phyloP scores from a whole-genome alignment of 163 green algal genomes.

The Prototheca wickerhamii region DNA sequence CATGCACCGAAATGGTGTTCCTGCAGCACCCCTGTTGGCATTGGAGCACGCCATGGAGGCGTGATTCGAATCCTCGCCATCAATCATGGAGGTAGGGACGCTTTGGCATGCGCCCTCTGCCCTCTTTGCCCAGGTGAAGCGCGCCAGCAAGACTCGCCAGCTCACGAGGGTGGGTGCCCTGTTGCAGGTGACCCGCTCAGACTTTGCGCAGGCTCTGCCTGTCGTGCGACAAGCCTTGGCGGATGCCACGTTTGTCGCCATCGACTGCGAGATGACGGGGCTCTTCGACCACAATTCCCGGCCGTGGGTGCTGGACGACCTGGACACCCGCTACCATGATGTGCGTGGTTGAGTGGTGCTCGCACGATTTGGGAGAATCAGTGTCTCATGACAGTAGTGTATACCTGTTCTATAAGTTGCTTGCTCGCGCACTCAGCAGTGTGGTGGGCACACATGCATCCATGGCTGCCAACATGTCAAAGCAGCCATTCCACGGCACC shows the following conservation, averaged over 20 bases:
- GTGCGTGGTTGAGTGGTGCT: constrained; percentile 8
- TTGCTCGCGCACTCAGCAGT: no score
- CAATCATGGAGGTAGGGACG: background rate
- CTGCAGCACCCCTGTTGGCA: no score
- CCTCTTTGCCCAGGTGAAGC: background rate
- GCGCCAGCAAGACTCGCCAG: background rate
- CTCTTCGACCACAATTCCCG: constrained; percentile 42
- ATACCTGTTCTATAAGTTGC: no score
- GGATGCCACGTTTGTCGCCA: constrained; percentile 53
- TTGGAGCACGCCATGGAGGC: no score
- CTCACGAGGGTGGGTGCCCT: no score
- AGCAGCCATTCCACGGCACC: background rate
- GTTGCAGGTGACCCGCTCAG: constrained; percentile 45
- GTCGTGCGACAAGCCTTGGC: constrained; percentile 38
- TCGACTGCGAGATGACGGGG: constrained; percentile 67
- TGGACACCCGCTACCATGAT: constrained; percentile 48
- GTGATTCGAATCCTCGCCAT: background rate
- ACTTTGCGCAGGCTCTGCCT: constrained; percentile 48
- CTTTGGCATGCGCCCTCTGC: background rate
- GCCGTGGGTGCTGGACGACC: constrained; percentile 49
- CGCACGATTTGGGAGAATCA: background rate
- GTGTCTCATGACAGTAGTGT: background rate
- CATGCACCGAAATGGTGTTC: no score
- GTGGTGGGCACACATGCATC: no score
- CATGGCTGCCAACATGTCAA: background rate